Base-by-base conservation (phyloP, 2,329 filamentous ascomycete species). In the Pestalotiopsis sp. region DNA sequence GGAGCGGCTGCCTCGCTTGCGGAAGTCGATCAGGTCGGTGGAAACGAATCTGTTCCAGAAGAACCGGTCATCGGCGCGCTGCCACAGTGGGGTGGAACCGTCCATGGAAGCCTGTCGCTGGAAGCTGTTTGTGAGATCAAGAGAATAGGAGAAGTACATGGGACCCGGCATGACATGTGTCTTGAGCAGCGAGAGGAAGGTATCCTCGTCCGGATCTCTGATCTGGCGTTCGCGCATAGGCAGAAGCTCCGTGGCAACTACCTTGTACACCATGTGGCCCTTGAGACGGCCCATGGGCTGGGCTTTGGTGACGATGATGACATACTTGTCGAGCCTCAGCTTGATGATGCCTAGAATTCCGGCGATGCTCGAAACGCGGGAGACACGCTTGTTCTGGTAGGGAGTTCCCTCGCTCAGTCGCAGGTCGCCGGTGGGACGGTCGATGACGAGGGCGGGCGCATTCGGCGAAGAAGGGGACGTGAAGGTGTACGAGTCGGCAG, bases 41-140 rank as follows among this genome's bases (percentile, higher is more conserved):
- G 95, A 93, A 63, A 98, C 88, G 80, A 97, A 97, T 72, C 92
- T 91, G 82, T 99, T 99, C 94, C 95, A 99, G 85, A 98, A 99
- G 86, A 99, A 99, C 72, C 96, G 93, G 79, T 98, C 95, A 80
- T 99, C 96, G 71, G 95, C 92, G 74, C 94, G 87, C 85, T 92
- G 91, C 96, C 96, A 99, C 68, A 98, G 82, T 13, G 96, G 95
- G 67, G 87, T 84, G 17, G 88, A 87, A 67, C 84, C 82, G 78
- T 97, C 90, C 72, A 90, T 85, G 73, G 95, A 90, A 3, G 95
- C 91, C 79, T 98, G 96, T 72, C 96, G 91, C 83, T 99, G 96
- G 84, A 98, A 97, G 78, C 90, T 95, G 85, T 97, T 99, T 74
- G 96, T 99, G 72, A 99, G 88, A 81, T 99, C 96, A 79, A 97